These are phyloP conservation scores for Nematocida minor DNA, from an alignment of 371 early-diverging fungal genomes.

Conservation along the genomic window DNA sequence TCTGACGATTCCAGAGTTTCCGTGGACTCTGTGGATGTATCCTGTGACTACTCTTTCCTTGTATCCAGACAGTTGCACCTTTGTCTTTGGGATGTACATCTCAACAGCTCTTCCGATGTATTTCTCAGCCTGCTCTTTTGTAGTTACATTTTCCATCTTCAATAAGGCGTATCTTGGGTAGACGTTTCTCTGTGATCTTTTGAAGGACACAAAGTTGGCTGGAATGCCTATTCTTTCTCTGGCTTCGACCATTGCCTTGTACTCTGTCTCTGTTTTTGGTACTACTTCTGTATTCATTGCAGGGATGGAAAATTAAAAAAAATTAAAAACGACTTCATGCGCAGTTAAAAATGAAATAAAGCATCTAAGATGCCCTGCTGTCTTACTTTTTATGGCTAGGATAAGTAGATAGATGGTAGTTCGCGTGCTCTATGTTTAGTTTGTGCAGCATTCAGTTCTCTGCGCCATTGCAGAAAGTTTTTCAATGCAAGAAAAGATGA, in stretches of 20 bases:
- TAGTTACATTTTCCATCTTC: slow-evolving; percentile 55
- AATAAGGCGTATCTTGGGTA: slow-evolving; percentile 59
- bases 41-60: slow-evolving; percentile 55
- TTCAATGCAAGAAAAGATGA: too few relatives aligned
- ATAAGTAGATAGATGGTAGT: too few relatives aligned
- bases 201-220: slow-evolving; percentile 62
- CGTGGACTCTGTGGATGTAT: slow-evolving; percentile 56
- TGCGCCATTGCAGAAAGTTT: too few relatives aligned
- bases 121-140: slow-evolving; percentile 57
- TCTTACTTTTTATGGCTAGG: too few relatives aligned
- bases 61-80: slow-evolving; percentile 43
- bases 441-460: too few relatives aligned
- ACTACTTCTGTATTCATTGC: slow-evolving; percentile 45
- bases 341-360: too few relatives aligned
- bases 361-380: too few relatives aligned
- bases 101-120: slow-evolving; percentile 63
- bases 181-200: slow-evolving; percentile 57
- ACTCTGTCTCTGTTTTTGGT: slow-evolving; percentile 48
- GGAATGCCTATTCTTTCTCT: slow-evolving; percentile 52
- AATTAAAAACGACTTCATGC: slow-evolving; percentile 26
- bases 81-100: slow-evolving; percentile 52
- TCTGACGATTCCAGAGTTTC: slow-evolving; percentile 63
- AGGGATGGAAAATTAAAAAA: slow-evolving; percentile 48
- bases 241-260: slow-evolving; percentile 21
- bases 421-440: too few relatives aligned